Base-by-base conservation (phyloP, 768 basidiomycete species). In the Royoungia palumana region DNA sequence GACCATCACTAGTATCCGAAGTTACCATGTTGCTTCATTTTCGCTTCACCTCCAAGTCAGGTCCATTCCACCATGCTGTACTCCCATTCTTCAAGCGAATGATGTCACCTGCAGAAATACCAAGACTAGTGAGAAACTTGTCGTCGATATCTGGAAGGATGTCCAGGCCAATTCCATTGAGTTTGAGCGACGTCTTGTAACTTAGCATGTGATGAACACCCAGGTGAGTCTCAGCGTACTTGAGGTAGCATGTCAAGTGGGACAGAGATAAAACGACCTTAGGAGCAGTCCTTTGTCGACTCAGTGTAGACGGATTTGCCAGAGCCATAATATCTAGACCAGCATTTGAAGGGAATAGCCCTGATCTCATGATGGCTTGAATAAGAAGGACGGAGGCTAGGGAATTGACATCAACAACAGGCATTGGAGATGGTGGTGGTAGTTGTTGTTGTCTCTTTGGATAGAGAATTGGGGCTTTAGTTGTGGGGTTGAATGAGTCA, bases 51-150 rank as follows among this genome's bases (percentile, higher is more conserved):
- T 43, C 20, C 2, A n/a, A n/a, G n/a, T n/a, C n/a, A n/a, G 24
- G 25, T 11, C 47, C 12, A 14, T 44, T 52, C 46, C 51, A 49
- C 42, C 51, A 49, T 1, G 2, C 25, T 1, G 2, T 16, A 22
- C 47, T 38, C 13, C 40, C 39, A 9, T 44, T 44, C 21, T 52
- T 52, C 28, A 50, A 21, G 14, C 12, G 12, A 7, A 50, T 21
- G 2, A 37, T 11, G 19, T 51, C 35, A 8, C 44, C 40, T 30
- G 17, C 20, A 2, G 12, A 35, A n/a, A 46, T 38, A 5, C 45
- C 37, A 12, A 17, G 14, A 28, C 19, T 27, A 19, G 20, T 7
- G 5, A 46, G 35, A 6, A 38, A 28, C n/a, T 46, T 25, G 28
- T 44, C 16, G 10, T 30, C 24, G 13, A 50, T 21, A 12, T 32